Percentiles rank a stretch among this genome's conserved stretches.
These are phyloP conservation scores for Amaranthus palmeri DNA, from an alignment of 148 eudicot genomes.

Conservation along the genomic window DNA sequence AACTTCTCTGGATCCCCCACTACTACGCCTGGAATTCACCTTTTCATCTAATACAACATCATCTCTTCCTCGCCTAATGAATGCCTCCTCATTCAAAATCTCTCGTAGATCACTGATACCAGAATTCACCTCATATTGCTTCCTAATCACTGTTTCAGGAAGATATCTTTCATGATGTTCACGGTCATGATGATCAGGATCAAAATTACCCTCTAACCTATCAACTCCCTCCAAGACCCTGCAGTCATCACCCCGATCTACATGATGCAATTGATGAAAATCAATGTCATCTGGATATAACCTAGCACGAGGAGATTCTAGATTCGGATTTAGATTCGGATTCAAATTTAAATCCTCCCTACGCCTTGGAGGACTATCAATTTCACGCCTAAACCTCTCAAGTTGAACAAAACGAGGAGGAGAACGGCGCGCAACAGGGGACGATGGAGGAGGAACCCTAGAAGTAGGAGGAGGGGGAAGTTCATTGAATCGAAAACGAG, in stretches of 20 bases:
- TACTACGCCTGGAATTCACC: constrained; percentile 24
- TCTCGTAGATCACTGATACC: constrained; percentile 17
- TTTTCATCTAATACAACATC: constrained; percentile 21
- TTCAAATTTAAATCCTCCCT: constrained; percentile 16
- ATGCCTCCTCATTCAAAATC: constrained; percentile 10
- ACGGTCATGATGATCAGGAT: constrained; percentile 6
- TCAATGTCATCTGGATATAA: constrained; percentile 4
- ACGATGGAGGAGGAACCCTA: constrained; percentile 19
- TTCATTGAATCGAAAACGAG: background rate
- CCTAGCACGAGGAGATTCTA: background rate
- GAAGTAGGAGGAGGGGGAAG: background rate
- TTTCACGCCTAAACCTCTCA: constrained; percentile 23
- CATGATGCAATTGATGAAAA: background rate
- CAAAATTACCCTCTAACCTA: constrained; percentile 17
- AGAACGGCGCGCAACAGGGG: background rate
- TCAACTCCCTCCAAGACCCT: constrained; percentile 12
- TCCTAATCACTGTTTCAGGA: constrained; percentile 13
- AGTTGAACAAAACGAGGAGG: background rate
- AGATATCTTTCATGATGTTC: constrained; percentile 6
- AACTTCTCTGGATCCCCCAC: constrained; percentile 17
- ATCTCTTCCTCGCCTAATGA: constrained; percentile 23
- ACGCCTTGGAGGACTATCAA: constrained; percentile 22
- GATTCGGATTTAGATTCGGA: too few species aligned
- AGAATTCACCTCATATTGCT: constrained; percentile 19
- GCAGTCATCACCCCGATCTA: constrained; percentile 8